These are phyloP conservation scores for Peronosclerospora sorghi DNA, from an alignment of 352 stramenopile genomes.

Conservation along the genomic window DNA sequence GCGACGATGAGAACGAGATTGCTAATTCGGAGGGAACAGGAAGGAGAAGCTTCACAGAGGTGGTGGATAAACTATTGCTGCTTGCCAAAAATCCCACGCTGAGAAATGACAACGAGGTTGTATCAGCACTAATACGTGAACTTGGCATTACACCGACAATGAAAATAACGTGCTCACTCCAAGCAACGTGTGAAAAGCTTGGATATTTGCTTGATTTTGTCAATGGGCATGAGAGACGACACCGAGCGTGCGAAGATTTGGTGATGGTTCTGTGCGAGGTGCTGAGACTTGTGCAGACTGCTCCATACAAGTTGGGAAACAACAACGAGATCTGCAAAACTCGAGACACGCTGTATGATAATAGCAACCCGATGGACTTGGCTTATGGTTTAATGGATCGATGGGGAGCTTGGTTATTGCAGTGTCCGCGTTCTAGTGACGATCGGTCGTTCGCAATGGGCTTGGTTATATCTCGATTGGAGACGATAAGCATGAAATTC, in stretches of 20 bases:
- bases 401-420: slow-evolving; percentile 4
- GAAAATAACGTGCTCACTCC: neutral
- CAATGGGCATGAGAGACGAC: slow-evolving; percentile 1
- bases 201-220: slow-evolving; percentile 4
- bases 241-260: slow-evolving; percentile 2
- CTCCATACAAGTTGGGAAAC: neutral
- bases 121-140: slow-evolving; percentile 6
- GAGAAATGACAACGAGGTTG: neutral
- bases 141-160: neutral
- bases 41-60: neutral
- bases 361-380: neutral
- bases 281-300: slow-evolving; percentile 11
- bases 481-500: neutral
- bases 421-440: neutral
- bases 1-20: neutral
- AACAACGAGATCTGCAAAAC: neutral
- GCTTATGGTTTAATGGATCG: slow-evolving; percentile 8
- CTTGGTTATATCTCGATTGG: slow-evolving; percentile 5
- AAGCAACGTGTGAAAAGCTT: slow-evolving; percentile 2
- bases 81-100: slow-evolving; percentile 12
- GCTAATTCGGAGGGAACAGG: slow-evolving; percentile 3
- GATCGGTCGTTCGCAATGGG: neutral
- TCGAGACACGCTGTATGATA: neutral
- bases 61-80: slow-evolving; percentile 5
- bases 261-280: slow-evolving; percentile 16